Evolutionary conservation across 2,329 filamentous ascomycete genomes (phyloP), one percentile per base, ranked within the genome.

Genomic region (Diaporthe aspalathi): DNA sequence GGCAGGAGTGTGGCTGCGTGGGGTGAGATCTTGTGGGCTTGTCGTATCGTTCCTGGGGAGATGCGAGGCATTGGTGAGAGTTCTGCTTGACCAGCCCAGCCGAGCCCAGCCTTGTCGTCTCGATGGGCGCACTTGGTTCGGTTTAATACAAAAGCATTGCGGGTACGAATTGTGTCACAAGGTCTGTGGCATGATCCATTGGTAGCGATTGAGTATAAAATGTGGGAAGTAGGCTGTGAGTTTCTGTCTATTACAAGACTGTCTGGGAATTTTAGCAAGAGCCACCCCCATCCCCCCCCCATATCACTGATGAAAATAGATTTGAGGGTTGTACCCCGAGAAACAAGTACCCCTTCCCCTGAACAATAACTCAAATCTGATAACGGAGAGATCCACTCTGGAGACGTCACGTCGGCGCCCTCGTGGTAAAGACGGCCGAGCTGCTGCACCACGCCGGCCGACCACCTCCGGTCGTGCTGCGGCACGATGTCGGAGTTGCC

Each of bases 1-100:
- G 86, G 88, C 1, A 95, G 86, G 5, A 95, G 86, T 2, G 84
- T 79, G 9, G 89, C 84, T 6, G 93, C 84, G 63, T 90, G 81
- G 1, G 87, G 84, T 22, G 89, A 89, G 75, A 87, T 83, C 11
- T 79, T 78, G 73, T 81, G 82, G 71, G 91, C 91, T 75, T 81
- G 83, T 74, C 85, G 84, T 72, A 92, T 80, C 60, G 92, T 82
- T 43, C 83, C 82, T 50, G 87, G 89, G n/a, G 85, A 80, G 63
- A 93, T 84, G 74, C 91, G 90, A 74, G 92, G 90, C 90, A 91
- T 91, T 57, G 70, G 67, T 52, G 67, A 52, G 17, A 20, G 45
- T 35, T 27, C 11, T 22, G 20, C 32, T 16, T 20, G 29, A 50
- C 40, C 22, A 27, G 17, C 35, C 12, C 17, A 35, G 43, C 29